Evolutionary conservation across 768 basidiomycete genomes (phyloP).

Genomic region (Pisolithus microcarpus): DNA sequence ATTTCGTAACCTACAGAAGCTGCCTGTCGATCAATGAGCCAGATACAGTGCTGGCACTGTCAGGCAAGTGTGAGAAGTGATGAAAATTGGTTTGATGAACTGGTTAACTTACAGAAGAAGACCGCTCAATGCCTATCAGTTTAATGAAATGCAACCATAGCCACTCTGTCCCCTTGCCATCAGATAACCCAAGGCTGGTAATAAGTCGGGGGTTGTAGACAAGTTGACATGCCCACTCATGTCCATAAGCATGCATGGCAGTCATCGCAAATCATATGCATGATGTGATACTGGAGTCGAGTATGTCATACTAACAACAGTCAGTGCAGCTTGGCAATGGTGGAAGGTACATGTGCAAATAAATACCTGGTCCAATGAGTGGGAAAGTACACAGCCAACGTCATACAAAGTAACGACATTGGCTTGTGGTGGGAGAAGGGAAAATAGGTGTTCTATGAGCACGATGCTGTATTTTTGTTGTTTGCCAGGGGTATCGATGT

Average conservation of each 20-base stretch:
- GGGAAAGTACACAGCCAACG: too few species aligned
- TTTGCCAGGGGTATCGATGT: too few species aligned
- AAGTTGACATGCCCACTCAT: conserved; percentile 26
- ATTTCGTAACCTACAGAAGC: conserved; percentile 19
- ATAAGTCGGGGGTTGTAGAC: conserved; percentile 6
- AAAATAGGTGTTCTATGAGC: too few species aligned
- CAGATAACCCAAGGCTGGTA: conserved; percentile 4
- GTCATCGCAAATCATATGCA: conserved; percentile 26
- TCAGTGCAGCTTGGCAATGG: too few species aligned
- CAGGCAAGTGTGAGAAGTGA: neutral
- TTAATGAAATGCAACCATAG: conserved; percentile 30
- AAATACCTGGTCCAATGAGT: too few species aligned
- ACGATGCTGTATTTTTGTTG: too few species aligned
- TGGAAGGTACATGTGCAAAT: too few species aligned
- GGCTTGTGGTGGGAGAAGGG: too few species aligned
- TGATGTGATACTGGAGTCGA: conserved; percentile 2
- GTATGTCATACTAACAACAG: too few species aligned
- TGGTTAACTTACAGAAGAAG: conserved; percentile 24
- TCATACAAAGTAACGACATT: too few species aligned
- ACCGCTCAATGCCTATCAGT: conserved; percentile 28
- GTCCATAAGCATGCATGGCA: conserved; percentile 35
- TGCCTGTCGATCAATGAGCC: conserved; percentile 30
- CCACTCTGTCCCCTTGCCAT: conserved; percentile 5
- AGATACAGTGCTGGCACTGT: conserved; percentile 22
- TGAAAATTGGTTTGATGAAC: neutral